Base-by-base conservation (phyloP, 148 eudicot species). In the Amaranthus palmeri region DNA sequence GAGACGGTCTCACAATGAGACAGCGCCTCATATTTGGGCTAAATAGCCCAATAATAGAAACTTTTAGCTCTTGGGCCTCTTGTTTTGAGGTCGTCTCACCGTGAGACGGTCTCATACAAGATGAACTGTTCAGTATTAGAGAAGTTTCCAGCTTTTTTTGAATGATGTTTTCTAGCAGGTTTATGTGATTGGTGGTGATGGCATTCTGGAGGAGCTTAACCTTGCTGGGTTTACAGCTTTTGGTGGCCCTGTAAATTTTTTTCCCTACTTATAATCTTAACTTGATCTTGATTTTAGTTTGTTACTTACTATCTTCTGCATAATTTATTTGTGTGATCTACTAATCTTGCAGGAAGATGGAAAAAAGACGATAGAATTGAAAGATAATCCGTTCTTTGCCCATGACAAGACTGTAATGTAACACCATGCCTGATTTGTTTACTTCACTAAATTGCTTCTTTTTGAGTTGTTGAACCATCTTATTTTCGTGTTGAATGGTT, bases 151-250 rank as follows among this genome's bases (percentile, higher is more conserved):
- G 36, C 36, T 25, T 25, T 25, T 25, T 25, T 25, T 25, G 36
- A 25, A 25, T 25, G 36, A 25, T 25, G 36, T 25, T 25, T 25
- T 1, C 36, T n/a, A n/a, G 12, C 82, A 89, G 97, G 98, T 95
- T 11, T 95, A 95, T 79, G 98, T 86, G 11, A 63, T 95, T 66
- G 99, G 99, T 47, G 97, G 81, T 42, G 88, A 95, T 45, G 99
- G 99, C 75, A 91, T 95, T 54, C 47, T 88, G 73, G 96, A 91
- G 71, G 97, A 95, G 84, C 81, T 95, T 68, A 80, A 86, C 73
- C 90, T 88, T 79, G 96, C 96, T 62, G 97, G 99, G 70, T 91
- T 85, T 74, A 82, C 83, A 6, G 77, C 87, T 74, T 83, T 95
- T 63, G 99, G 99, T 53, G 99, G 99, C 70, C 93, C 99, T 44